These are phyloP conservation scores for Musa schizocarpa DNA, from an alignment of 176 grass and related monocot genomes.

Conservation along the genomic window DNA sequence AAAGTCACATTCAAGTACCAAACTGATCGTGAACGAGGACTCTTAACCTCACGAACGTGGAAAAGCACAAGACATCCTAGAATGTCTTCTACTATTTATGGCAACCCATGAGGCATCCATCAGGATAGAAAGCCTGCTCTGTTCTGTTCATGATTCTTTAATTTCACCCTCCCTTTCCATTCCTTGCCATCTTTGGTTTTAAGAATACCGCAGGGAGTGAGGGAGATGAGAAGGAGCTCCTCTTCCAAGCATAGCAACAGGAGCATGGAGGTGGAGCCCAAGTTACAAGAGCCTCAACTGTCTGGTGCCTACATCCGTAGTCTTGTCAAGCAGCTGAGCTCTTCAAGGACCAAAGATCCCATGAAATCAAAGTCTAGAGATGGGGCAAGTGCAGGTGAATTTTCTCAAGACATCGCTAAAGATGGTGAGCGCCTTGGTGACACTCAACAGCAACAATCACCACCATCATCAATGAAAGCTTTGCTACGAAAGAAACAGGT, in stretches of 20 bases:
- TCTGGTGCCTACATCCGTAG: conserved; percentile 86
- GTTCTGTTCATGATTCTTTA: neutral
- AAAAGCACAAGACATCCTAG: neutral
- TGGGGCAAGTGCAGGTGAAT: neutral
- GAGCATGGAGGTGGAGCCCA: conserved; percentile 15
- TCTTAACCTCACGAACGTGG: neutral
- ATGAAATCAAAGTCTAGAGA: neutral
- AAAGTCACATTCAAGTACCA: conserved; percentile 10
- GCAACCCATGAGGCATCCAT: conserved; percentile 7
- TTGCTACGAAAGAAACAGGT: conserved; percentile 75
- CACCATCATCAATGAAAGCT: conserved; percentile 25
- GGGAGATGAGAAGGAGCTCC: conserved; percentile 21
- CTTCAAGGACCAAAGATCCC: conserved; percentile 41
- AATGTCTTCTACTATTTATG: neutral
- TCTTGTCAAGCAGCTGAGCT: conserved; percentile 86
- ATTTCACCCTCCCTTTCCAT: neutral
- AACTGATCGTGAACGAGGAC: neutral
- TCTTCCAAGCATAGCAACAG: neutral
- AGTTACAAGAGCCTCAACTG: conserved; percentile 45
- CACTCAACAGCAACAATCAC: conserved; percentile 8
- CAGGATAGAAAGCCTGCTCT: neutral
- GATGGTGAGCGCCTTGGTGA: conserved; percentile 4
- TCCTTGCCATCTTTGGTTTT: neutral
- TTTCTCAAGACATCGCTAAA: conserved; percentile 20
- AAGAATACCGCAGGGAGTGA: conserved; percentile 14